phyloP scores from a whole-genome alignment of 1,284 basidiomycete genomes.

The Microbotryum saponariae region DNA sequence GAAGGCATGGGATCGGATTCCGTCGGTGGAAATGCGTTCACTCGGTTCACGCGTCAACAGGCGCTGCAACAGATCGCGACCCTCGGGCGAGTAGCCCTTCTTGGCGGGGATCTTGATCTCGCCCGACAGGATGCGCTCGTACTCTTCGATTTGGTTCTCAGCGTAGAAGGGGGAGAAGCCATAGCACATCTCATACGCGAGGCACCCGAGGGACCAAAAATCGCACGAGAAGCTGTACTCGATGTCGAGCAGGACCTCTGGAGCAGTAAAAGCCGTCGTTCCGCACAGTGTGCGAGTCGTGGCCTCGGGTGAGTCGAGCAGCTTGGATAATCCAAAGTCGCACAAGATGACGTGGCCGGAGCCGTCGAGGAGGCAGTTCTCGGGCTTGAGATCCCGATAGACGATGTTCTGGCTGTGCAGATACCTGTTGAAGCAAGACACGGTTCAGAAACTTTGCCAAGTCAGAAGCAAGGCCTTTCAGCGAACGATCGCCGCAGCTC shows the following conservation, averaged over 20 bases:
- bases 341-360: conserved; percentile 39
- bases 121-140: conserved; percentile 42
- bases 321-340: conserved; percentile 38
- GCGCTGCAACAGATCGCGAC: conserved; percentile 22
- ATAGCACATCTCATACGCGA: conserved; percentile 44
- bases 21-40: conserved; percentile 10
- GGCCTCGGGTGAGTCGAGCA: conserved; percentile 33
- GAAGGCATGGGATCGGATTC: conserved; percentile 26
- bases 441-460: too few species aligned
- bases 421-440: too few species aligned
- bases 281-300: conserved; percentile 44
- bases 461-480: too few species aligned
- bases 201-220: conserved; percentile 42
- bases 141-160: conserved; percentile 38
- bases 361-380: conserved; percentile 39
- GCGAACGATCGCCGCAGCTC: conserved; percentile 13
- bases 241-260: conserved; percentile 43
- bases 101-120: conserved; percentile 42
- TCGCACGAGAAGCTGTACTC: conserved; percentile 44
- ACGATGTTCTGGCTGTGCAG: background rate
- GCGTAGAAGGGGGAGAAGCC: conserved; percentile 45
- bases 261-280: conserved; percentile 37
- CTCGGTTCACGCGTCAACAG: conserved; percentile 26
- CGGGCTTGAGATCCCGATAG: conserved; percentile 35
- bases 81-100: conserved; percentile 23